These are phyloP conservation scores for Mortierella sp. DNA, from an alignment of 371 early-diverging fungal species.

Conservation along the genomic window DNA sequence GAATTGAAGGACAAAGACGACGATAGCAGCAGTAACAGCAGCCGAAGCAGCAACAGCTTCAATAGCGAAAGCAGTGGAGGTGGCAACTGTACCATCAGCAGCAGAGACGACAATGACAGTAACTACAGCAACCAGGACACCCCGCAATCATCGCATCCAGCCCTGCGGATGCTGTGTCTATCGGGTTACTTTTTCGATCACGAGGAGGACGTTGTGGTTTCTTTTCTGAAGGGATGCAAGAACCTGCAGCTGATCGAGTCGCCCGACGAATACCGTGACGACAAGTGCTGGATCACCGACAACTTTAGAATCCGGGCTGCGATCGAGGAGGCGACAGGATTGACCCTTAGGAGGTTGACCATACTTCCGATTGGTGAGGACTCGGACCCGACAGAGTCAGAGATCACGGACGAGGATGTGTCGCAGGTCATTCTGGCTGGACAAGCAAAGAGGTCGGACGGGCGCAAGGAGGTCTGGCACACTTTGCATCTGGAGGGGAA, in stretches of 20 bases:
- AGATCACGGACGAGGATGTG: slow-evolving; percentile 3
- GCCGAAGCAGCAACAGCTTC: background rate
- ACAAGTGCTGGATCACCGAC: slow-evolving; percentile 7
- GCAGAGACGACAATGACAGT: background rate
- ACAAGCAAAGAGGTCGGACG: background rate
- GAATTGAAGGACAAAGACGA: background rate
- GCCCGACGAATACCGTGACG: background rate
- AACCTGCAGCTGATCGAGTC: background rate
- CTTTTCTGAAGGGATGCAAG: background rate
- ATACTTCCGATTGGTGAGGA: background rate
- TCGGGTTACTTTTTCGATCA: background rate
- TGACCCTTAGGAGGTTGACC: background rate
- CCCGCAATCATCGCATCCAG: background rate
- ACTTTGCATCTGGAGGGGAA: background rate
- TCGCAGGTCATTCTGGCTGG: background rate
- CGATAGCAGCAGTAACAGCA: background rate
- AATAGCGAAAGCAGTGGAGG: background rate
- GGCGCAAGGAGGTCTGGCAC: slow-evolving; percentile 3
- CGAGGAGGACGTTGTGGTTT: background rate
- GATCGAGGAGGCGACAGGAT: background rate
- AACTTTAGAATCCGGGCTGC: background rate
- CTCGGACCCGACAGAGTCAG: background rate
- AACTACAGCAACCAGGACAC: background rate
- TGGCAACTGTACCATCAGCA: background rate
- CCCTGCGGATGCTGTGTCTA: background rate